Conservation (phyloP, 495 filamentous ascomycete species). For the Aspergillus campestris region DNA sequence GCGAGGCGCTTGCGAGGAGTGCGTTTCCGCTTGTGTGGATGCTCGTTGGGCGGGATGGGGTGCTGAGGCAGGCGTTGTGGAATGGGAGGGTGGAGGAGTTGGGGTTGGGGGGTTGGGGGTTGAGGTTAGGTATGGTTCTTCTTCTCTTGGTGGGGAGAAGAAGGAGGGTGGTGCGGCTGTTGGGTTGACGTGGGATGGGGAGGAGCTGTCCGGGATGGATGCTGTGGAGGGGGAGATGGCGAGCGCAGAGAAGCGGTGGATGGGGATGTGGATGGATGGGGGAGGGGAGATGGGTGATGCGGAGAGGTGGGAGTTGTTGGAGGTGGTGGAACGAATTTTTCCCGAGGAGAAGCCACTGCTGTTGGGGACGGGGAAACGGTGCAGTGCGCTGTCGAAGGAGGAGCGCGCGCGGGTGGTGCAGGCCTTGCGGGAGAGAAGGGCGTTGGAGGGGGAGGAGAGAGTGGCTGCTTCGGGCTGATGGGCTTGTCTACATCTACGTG, state of each 20-base stretch:
- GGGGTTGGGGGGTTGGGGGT: slow-evolving; percentile 58
- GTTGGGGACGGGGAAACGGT: slow-evolving; percentile 1
- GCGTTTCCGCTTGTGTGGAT: slow-evolving; percentile 57
- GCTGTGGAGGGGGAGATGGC: slow-evolving; percentile 22
- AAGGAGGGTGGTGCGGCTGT: slow-evolving; percentile 23
- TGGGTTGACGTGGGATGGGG: slow-evolving; percentile 51
- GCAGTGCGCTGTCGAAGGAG: slow-evolving; percentile 14
- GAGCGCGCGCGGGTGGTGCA: slow-evolving; percentile 18
- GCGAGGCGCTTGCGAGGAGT: slow-evolving; percentile 59
- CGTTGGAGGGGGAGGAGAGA: too few relatives aligned
- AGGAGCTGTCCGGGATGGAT: slow-evolving; percentile 36
- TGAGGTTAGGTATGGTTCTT: slow-evolving; percentile 40
- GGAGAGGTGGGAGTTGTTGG: slow-evolving; percentile 22
- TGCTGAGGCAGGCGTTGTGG: slow-evolving; percentile 32
- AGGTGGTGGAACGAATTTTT: slow-evolving; percentile 22
- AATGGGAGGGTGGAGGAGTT: slow-evolving; percentile 48
- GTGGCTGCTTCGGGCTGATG: too few relatives aligned
- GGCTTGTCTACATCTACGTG: not conserved
- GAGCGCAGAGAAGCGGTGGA: slow-evolving; percentile 22
- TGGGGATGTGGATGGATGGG: slow-evolving; percentile 20
- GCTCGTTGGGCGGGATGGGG: slow-evolving; percentile 35
- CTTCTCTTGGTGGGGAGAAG: not conserved
- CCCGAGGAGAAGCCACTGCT: slow-evolving; percentile 16
- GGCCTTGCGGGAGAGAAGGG: slow-evolving; percentile 6
- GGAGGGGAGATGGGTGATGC: slow-evolving; percentile 5